Conservation (phyloP, 805 yeast genomes). For the Schwanniomyces polymorphus region DNA sequence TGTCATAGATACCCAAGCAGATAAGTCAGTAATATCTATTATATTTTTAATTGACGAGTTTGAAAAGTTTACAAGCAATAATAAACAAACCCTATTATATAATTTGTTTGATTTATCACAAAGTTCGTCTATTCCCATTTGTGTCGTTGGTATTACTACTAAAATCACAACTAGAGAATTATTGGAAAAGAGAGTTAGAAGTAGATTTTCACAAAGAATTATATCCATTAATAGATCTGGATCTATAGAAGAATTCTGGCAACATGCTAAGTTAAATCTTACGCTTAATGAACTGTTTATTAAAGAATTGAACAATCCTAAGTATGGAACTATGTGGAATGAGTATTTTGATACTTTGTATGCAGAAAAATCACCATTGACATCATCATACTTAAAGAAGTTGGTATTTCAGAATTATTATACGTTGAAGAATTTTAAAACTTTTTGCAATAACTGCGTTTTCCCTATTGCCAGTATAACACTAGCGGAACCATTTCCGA, state of each 20-base stretch:
- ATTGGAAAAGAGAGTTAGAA: slow-evolving; percentile 87
- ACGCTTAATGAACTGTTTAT: slow-evolving; percentile 15
- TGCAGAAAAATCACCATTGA: slow-evolving; percentile 11
- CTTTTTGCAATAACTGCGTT: slow-evolving; percentile 42
- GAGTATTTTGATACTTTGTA: slow-evolving; percentile 29
- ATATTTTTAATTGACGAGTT: slow-evolving; percentile 83
- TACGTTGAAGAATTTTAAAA: slow-evolving; percentile 58
- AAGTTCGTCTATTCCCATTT: slow-evolving; percentile 63
- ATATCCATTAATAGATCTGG: slow-evolving; percentile 57
- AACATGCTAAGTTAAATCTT: slow-evolving; percentile 44
- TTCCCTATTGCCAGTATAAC: slow-evolving; percentile 40
- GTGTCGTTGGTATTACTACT: slow-evolving; percentile 79
- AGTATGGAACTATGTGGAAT: slow-evolving; percentile 47
- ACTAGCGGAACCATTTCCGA: slow-evolving; percentile 18
- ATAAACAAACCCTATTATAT: slow-evolving; percentile 81
- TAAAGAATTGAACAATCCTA: slow-evolving; percentile 10
- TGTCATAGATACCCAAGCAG: slow-evolving; percentile 5
- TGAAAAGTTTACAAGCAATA: slow-evolving; percentile 69
- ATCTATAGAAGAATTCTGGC: slow-evolving; percentile 50
- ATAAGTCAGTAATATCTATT: slow-evolving; percentile 47
- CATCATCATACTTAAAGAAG: slow-evolving; percentile 13
- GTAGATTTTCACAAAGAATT: slow-evolving; percentile 82
- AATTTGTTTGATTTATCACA: slow-evolving; percentile 88
- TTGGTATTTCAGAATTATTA: slow-evolving; percentile 43
- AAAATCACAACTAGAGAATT: slow-evolving; percentile 75